These are phyloP conservation scores for Nemania sp. DNA, from an alignment of 2,329 filamentous ascomycete species.

Conservation along the genomic window DNA sequence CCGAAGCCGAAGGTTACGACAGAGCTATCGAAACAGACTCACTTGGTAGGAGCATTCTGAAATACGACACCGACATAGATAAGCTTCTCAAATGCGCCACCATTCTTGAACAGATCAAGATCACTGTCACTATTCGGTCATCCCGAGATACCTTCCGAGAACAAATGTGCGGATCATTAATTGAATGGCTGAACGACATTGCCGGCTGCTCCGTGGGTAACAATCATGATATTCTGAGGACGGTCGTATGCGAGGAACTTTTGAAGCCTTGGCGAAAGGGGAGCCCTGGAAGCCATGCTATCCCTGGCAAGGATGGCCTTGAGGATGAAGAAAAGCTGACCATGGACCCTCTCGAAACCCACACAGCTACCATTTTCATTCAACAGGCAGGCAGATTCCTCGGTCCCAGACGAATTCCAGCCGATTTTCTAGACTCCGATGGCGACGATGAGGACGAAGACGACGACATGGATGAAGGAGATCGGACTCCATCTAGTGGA, in stretches of 20 bases:
- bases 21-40: slow-evolving; percentile 89
- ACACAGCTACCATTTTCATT: slow-evolving; percentile 41
- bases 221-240: slow-evolving; percentile 77
- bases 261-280: slow-evolving; percentile 85
- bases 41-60: slow-evolving; percentile 82
- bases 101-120: slow-evolving; percentile 91
- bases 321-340: slow-evolving; percentile 77
- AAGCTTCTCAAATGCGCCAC: slow-evolving; percentile 76
- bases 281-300: slow-evolving; percentile 78
- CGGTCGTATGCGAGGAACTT: slow-evolving; percentile 87
- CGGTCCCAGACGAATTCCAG: slow-evolving; percentile 36
- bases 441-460: slow-evolving; percentile 56
- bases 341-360: slow-evolving; percentile 40
- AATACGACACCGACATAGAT: slow-evolving; percentile 72
- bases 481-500: slow-evolving; percentile 41
- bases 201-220: slow-evolving; percentile 82
- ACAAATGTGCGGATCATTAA: slow-evolving; percentile 97
- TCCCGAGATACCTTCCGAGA: slow-evolving; percentile 94
- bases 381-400: slow-evolving; percentile 43
- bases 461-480: slow-evolving; percentile 44
- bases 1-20: slow-evolving; percentile 66
- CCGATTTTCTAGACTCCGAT: slow-evolving; percentile 46
- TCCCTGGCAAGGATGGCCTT: slow-evolving; percentile 76
- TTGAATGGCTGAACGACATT: slow-evolving; percentile 95
- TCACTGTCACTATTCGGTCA: slow-evolving; percentile 93